These are phyloP conservation scores for Penicillium italicum DNA, from an alignment of 2,329 filamentous ascomycete genomes.

Conservation along the genomic window DNA sequence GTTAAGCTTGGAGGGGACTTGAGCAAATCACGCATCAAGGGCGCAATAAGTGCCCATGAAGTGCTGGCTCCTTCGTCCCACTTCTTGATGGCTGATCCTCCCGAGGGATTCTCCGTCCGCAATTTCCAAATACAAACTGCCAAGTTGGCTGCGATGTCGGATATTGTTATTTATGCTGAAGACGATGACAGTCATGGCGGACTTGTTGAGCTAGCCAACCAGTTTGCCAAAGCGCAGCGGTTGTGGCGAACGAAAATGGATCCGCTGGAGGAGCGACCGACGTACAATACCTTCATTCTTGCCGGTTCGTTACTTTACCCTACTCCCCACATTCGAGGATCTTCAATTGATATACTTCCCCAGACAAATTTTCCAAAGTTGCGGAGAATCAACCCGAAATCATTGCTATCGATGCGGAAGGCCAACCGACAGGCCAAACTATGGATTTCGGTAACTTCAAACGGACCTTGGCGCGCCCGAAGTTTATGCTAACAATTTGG, in stretches of 20 bases:
- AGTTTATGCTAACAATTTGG: conserved; percentile 9
- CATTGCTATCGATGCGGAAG: conserved; percentile 70
- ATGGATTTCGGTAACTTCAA: conserved; percentile 69
- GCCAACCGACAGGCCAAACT: conserved; percentile 69
- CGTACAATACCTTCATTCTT: conserved; percentile 82
- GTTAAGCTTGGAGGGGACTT: conserved; percentile 88
- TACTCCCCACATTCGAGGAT: not conserved
- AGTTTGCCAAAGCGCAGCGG: conserved; percentile 71
- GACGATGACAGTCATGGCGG: conserved; percentile 59
- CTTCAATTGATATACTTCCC: conserved; percentile 30
- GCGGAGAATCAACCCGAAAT: conserved; percentile 67
- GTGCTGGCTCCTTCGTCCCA: conserved; percentile 60
- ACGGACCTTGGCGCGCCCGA: not conserved
- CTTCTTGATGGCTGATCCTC: conserved; percentile 81
- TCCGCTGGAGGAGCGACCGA: conserved; percentile 52
- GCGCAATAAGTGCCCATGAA: conserved; percentile 78
- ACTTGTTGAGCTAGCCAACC: conserved; percentile 60
- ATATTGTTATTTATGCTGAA: conserved; percentile 89
- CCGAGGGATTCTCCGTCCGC: conserved; percentile 86
- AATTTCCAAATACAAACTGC: conserved; percentile 96
- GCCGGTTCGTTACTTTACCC: conserved; percentile 46
- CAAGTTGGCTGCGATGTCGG: conserved; percentile 82
- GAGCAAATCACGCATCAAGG: conserved; percentile 71
- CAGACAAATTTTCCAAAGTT: conserved; percentile 64
- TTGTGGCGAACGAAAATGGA: conserved; percentile 67